Base-by-base conservation (phyloP, 768 basidiomycete species). In the Leccinum variicolor region DNA sequence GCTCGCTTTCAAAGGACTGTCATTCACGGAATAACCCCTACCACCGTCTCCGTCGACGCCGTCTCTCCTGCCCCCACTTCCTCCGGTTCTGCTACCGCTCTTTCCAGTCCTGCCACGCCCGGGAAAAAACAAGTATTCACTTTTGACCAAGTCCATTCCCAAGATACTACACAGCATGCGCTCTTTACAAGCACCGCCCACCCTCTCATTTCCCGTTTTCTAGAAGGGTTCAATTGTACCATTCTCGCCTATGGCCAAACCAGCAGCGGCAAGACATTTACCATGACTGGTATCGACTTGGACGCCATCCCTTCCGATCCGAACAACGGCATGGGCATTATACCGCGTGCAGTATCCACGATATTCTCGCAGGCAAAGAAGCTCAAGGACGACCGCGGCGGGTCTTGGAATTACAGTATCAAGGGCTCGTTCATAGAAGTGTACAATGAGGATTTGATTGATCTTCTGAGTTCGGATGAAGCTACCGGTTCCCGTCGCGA, bases 391-490 rank as follows among this genome's bases (percentile, higher is more conserved):
- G 87, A 87, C 69, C 85, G 91, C 29, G 84, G 79, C 36, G 79
- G 79, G 60, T 75, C 84, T 43, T 96, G 90, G 92, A 88, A 81
- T 57, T 94, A 79, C 69, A 83, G 73, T 62, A 76, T 94, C 69
- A 94, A 92, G 75, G 90, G 90, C 52, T 94, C 92, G 23, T 99
- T 96, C 77, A 87, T 99, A 62, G 97, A 99, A 80, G 84, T 99
- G 53, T 98, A 99, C 76, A 98, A 99, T 74, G 97, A 99, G 76
- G 97, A 99, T 75, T 84, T 99, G 52, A 92, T 98, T 71, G 97
- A 99, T 78, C 80, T 99, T 52, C 80, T 99, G 53, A 86, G 85
- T 55, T 77, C 85, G 66, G 87, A 90, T 57, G 89, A 92, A 55
- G 73, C 76, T 7, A 77, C 75, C 33, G 85, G 82, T n/a, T 80